A percentile compares a stretch with the other conserved stretches of the same genome.
These are phyloP conservation scores for Elymus sibiricus DNA, from an alignment of 176 grass and related monocot species.

Conservation along the genomic window DNA sequence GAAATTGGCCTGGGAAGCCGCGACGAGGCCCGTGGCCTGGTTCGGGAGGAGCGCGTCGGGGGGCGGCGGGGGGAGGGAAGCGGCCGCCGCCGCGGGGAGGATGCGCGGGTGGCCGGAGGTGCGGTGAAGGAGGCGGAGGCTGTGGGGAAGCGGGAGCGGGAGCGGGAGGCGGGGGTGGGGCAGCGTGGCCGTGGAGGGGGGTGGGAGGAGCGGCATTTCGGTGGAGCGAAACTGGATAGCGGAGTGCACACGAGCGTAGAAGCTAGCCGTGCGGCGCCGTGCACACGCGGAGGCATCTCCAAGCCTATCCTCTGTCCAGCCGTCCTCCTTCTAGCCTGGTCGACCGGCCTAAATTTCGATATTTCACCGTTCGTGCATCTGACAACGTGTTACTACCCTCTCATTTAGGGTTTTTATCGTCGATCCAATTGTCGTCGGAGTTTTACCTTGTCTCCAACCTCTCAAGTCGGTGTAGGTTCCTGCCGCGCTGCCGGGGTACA, in stretches of 20 bases:
- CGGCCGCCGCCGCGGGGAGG: slow-evolving; percentile 23
- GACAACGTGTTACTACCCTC: too few species aligned
- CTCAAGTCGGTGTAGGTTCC: too few species aligned
- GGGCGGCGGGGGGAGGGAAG: slow-evolving; percentile 2
- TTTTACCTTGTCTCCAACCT: too few species aligned
- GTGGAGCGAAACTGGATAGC: slow-evolving; percentile 9
- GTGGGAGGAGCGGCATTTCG: slow-evolving; percentile 24
- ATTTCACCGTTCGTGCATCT: too few species aligned
- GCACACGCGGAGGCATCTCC: not conserved
- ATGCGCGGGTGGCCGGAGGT: slow-evolving; percentile 30
- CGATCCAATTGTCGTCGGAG: too few species aligned
- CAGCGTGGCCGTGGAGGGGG: not conserved
- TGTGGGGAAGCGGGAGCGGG: not conserved
- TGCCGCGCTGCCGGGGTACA: too few species aligned
- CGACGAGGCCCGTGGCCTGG: slow-evolving; percentile 77
- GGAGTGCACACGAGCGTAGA: not conserved
- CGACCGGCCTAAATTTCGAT: too few species aligned
- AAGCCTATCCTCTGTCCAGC: too few species aligned
- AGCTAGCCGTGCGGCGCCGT: not conserved
- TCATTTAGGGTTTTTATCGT: too few species aligned
- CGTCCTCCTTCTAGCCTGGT: too few species aligned
- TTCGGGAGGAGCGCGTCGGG: slow-evolving; percentile 48
- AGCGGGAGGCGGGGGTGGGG: slow-evolving; percentile 10
- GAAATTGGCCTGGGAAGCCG: slow-evolving; percentile 88
- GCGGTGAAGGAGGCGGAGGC: slow-evolving; percentile 18